A percentile compares a stretch with the other conserved stretches of the same genome.
Conservation (phyloP, 441 rosid species). For the Jatropha podagrica region DNA sequence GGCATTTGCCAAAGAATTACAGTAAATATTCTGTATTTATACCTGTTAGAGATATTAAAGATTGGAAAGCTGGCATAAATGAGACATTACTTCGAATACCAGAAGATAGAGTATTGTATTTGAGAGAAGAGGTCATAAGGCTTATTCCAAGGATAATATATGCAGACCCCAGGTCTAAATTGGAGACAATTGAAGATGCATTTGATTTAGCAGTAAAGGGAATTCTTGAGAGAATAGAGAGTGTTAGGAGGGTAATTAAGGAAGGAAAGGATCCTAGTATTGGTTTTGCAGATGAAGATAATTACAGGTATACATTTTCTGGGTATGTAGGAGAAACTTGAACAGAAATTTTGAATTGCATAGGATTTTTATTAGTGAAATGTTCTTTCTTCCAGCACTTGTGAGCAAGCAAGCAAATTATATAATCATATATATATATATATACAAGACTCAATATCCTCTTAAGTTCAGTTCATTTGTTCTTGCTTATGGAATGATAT, state of each 20-base stretch:
- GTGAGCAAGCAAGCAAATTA: neutral
- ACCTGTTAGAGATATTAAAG: slow-evolving; percentile 55
- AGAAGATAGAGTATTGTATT: slow-evolving; percentile 35
- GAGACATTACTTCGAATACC: slow-evolving; percentile 47
- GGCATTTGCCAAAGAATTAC: slow-evolving; percentile 70
- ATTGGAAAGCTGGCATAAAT: slow-evolving; percentile 52
- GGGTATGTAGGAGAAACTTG: slow-evolving; percentile 44
- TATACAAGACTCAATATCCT: no score
- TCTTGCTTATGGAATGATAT: neutral
- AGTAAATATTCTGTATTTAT: slow-evolving; percentile 62
- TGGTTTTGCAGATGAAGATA: slow-evolving; percentile 65
- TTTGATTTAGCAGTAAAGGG: slow-evolving; percentile 77
- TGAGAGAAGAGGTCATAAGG: slow-evolving; percentile 67
- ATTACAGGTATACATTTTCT: slow-evolving; percentile 63
- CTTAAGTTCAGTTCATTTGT: neutral
- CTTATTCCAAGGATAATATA: slow-evolving; percentile 65
- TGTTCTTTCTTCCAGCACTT: slow-evolving; percentile 15
- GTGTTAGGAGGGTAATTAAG: slow-evolving; percentile 43
- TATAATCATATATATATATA: neutral
- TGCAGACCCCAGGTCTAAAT: slow-evolving; percentile 50
- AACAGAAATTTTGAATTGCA: slow-evolving; percentile 9
- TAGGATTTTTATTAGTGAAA: neutral
- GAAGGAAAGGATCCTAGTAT: slow-evolving; percentile 56
- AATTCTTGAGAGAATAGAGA: slow-evolving; percentile 55
- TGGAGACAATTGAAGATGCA: slow-evolving; percentile 58